Conservation (phyloP, 805 yeast genomes). For the Lachancea lanzarotensis region DNA sequence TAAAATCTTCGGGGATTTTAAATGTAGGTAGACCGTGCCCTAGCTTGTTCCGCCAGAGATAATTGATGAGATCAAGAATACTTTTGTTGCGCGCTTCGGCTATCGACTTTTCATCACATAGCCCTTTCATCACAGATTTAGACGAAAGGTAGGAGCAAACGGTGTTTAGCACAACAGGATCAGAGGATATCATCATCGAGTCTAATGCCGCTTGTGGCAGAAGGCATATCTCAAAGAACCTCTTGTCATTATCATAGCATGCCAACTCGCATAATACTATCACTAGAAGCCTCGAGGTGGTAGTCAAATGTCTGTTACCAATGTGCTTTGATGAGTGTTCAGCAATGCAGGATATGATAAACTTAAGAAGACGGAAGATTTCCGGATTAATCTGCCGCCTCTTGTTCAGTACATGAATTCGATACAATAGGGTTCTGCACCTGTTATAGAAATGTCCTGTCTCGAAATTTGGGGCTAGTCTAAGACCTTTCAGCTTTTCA, state of each 20-base stretch:
- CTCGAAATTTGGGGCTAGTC: not conserved
- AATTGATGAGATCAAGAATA: constrained; percentile 26
- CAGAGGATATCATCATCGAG: not conserved
- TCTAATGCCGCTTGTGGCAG: not conserved
- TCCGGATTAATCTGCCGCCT: not conserved
- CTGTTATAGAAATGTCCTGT: not conserved
- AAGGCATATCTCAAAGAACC: not conserved
- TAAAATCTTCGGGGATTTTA: constrained; percentile 20
- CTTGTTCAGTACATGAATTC: not conserved
- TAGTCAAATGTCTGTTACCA: not conserved
- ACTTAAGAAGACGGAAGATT: not conserved
- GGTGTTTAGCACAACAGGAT: constrained; percentile 2
- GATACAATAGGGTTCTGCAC: not conserved
- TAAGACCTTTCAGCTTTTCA: not conserved
- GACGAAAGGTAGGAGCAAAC: not conserved
- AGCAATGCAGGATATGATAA: not conserved
- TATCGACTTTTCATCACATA: constrained; percentile 3
- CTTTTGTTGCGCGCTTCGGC: constrained; percentile 22
- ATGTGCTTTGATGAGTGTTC: not conserved
- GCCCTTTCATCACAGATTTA: not conserved
- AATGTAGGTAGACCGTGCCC: constrained; percentile 15
- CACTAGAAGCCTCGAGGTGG: not conserved
- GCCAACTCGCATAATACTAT: not conserved
- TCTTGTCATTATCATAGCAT: not conserved
- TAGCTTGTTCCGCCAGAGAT: constrained; percentile 28